These are phyloP conservation scores for Cladosporium austrohemisphaericum DNA, from an alignment of 2,329 filamentous ascomycete species.

Conservation along the genomic window DNA sequence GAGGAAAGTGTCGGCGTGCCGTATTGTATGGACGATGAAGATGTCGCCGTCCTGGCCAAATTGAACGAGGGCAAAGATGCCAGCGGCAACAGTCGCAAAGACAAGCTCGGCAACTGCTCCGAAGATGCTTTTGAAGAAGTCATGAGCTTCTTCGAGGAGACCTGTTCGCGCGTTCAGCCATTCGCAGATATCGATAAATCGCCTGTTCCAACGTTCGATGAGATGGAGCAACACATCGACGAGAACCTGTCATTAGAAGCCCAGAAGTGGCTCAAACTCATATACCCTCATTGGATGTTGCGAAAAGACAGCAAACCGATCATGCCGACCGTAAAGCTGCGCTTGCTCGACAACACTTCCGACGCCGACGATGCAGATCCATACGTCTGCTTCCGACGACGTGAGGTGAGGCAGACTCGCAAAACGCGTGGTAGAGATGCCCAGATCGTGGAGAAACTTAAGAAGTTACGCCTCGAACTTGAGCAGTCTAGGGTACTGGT, in stretches of 20 bases:
- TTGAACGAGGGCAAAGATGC: slow-evolving; percentile 74
- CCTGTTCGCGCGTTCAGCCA: slow-evolving; percentile 75
- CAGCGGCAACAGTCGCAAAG: slow-evolving; percentile 27
- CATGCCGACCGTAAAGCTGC: slow-evolving; percentile 71
- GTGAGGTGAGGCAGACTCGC: slow-evolving; percentile 88
- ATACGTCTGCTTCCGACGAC: slow-evolving; percentile 94
- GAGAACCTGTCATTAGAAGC: slow-evolving; percentile 49
- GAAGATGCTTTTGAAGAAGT: slow-evolving; percentile 92
- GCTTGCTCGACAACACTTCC: slow-evolving; percentile 76
- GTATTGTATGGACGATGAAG: slow-evolving; percentile 93
- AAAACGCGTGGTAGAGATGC: slow-evolving; percentile 93
- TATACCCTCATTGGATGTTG: slow-evolving; percentile 87
- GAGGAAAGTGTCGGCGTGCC: slow-evolving; percentile 87
- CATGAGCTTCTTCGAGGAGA: slow-evolving; percentile 93
- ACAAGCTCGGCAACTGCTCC: slow-evolving; percentile 59
- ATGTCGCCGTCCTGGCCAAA: slow-evolving; percentile 76
- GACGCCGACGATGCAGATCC: slow-evolving; percentile 95
- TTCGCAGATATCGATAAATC: slow-evolving; percentile 88
- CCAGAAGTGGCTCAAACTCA: slow-evolving; percentile 64
- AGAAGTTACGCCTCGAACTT: slow-evolving; percentile 82
- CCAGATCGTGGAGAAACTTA: slow-evolving; percentile 90
- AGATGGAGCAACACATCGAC: slow-evolving; percentile 62
- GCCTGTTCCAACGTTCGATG: slow-evolving; percentile 60
- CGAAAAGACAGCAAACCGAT: slow-evolving; percentile 68
- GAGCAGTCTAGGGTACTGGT: slow-evolving; percentile 84